Evolutionary conservation across 2,329 filamentous ascomycete species (phyloP), one percentile per base, ranked within the genome.

Genomic region (Fusarium hainanense): DNA sequence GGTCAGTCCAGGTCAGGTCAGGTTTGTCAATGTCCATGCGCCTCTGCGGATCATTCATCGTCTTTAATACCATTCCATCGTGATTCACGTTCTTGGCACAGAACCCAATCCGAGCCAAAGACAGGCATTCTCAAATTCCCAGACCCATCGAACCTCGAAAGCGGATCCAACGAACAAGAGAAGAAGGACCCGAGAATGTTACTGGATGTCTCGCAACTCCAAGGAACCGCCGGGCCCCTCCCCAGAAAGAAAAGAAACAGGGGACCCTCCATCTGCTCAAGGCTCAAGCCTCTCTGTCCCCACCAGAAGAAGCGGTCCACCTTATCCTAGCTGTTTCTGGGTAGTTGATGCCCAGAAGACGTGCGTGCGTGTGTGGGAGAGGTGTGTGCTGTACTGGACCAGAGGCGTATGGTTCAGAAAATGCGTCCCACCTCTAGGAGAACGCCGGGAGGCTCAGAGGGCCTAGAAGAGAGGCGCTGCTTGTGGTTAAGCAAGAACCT

Each of bases 361-460:
- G 62, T 65, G 54, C 56, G 62, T 65, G 58, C 28, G 69, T 48
- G 68, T 54, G 62, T 54, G 64, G 55, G 70, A 60, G 52, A 71
- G 66, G 66, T 55, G 69, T 68, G 66, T 58, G 23, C 54, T 42
- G 40, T 59, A 27, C 54, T 42, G 40, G 27, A n/a, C 13, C 40
- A 60, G 63, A 61, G 61, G 69, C 37, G 59, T 67, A 47, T 52
- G 52, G 58, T 63, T 43, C 42, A 63, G 43, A 66, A 34, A 58
- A 69, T 47, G 68, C 27, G 63, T 63, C 47, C 64, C 68, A 73
- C 70, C 54, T 55, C 62, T 46, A 72, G 73, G 73, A 75, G 70
- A 75, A 73, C 68, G 48, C 71, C 73, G 70, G 60, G 70, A 74
- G 71, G 73, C 69, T 74, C 63, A 73, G 71, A 75, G 71, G 73